Base-by-base conservation (phyloP, 2,329 filamentous ascomycete genomes). In the Beauveria australis region DNA sequence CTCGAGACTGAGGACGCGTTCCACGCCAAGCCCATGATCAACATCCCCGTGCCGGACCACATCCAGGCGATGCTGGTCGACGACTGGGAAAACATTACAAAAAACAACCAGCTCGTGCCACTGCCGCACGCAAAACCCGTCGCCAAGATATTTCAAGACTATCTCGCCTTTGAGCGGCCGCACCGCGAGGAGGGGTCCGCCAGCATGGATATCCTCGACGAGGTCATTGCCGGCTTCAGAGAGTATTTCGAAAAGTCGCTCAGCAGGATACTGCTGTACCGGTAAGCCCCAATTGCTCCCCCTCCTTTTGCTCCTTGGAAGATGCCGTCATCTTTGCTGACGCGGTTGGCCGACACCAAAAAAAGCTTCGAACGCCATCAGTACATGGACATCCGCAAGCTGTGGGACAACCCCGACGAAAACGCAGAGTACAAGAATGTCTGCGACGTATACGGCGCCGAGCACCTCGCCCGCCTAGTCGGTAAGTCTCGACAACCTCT, bases 31-130 rank as follows among this genome's bases (percentile, higher is more conserved):
- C 92, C 93, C 22, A 91, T 91, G 19, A 88, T 99, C 68, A 90
- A 91, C 67, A 83, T 99, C 47, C 82, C 87, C 54, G 86, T 97
- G 65, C 92, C 94, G 0, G 94, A 97, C 70, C 85, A 89, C 65
- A 81, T 99, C 66, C 97, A 97, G 77, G 91, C 89, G 18, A 82
- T 96, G 64, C 84, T 99, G 3, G 94, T 99, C 24, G 94, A 99
- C 71, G 94, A 99, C 73, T 99, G 94, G 94, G 94, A 99, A 74
- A 96, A 97, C 68, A 87, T 99, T 63, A 99, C 94, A 61, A 97
- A 97, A 77, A 94, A 95, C 71, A 85, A 91, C 67, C 90, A 93
- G 70, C 85, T 97, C 4, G 91, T 97, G 37, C 87, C 90, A 1
- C 79, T 99, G 18, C 94, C 94, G 0, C 87, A 91, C 52, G 79